Conservation (phyloP, 1,284 basidiomycete genomes). For the Termitomyces sp. region DNA sequence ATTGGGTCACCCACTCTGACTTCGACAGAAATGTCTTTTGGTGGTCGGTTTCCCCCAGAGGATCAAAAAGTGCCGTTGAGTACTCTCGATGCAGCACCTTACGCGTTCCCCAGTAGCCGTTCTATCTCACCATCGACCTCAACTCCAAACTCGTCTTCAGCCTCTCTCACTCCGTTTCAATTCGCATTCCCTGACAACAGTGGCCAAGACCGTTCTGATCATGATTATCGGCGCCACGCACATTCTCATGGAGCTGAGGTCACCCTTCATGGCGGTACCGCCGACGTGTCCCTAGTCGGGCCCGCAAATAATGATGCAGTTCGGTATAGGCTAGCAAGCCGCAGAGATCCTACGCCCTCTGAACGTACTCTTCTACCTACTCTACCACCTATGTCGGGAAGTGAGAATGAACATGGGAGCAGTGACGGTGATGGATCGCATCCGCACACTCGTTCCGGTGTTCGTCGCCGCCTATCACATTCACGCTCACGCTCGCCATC, state of each 20-base stretch:
- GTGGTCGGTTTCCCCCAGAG: conserved; percentile 48
- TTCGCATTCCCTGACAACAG: conserved; percentile 57
- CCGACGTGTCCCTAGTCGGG: conserved; percentile 58
- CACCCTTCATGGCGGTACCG: conserved; percentile 65
- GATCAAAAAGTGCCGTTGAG: conserved; percentile 59
- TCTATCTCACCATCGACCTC: conserved; percentile 68
- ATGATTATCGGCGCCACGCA: conserved; percentile 58
- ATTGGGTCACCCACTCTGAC: conserved; percentile 56
- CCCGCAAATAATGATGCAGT: conserved; percentile 45
- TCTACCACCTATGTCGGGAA: conserved; percentile 45
- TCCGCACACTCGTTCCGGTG: conserved; percentile 35
- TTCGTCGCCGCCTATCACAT: conserved; percentile 38
- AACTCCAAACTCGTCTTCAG: conserved; percentile 56
- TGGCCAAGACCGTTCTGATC: conserved; percentile 54
- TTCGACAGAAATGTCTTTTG: conserved; percentile 51
- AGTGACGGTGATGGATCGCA: conserved; percentile 52
- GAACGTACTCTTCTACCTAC: conserved; percentile 49
- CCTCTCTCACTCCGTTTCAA: conserved; percentile 59
- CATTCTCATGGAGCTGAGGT: conserved; percentile 50
- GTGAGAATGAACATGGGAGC: conserved; percentile 50
- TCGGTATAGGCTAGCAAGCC: conserved; percentile 52
- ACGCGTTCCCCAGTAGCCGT: conserved; percentile 62
- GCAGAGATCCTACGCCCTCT: conserved; percentile 43
- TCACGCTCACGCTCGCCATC: conserved; percentile 67
- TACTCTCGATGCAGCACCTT: conserved; percentile 53